Base-by-base conservation (phyloP, 2,329 filamentous ascomycete genomes). In the Alternaria arborescens region DNA sequence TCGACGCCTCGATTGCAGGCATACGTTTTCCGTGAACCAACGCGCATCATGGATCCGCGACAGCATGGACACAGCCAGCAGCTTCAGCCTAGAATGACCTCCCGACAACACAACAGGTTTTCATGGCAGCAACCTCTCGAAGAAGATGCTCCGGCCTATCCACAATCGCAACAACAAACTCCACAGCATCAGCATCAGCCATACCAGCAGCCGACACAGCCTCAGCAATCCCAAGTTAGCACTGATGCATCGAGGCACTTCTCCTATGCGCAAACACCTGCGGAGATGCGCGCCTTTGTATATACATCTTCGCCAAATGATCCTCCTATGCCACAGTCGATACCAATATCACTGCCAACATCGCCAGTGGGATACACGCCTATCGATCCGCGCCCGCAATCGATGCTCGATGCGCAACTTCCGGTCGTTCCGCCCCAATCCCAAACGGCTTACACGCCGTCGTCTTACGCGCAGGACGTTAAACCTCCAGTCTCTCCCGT, bases 211-310 rank as follows among this genome's bases (percentile, higher is more conserved):
- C 44, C 65, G 56, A 42, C 44, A 32, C 34, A 43, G 22, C 52
- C 50, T 32, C 43, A 30, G 20, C 57, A 52, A 52, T 52, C 62
- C 22, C 63, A 63, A 26, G 50, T 65, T 52, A 64, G 66, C 56
- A 69, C 64, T 18, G 67, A 66, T 47, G 59, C 58, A 8, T 62
- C 67, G 41, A 63, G 76, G 63, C 73, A 67, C 50, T 77, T 77
- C 55, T 78, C 76, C 4, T 78, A 77, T 65, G 72, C 74, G 41
- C 73, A 75, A 34, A 78, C 77, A 18, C 77, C 77, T 8, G 65
- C 75, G 12, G 76, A 77, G 57, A 72, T 71, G 60, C 70, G 72
- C 42, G 73, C 64, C 38, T 64, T 65, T 53, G 66, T 70, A 42
- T 73, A 72, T 42, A 66, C 68, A 26, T 68, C 70, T 2, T 73